phyloP scores from a whole-genome alignment of 257 asterid genomes.

The Ajuga chamaepitys region DNA sequence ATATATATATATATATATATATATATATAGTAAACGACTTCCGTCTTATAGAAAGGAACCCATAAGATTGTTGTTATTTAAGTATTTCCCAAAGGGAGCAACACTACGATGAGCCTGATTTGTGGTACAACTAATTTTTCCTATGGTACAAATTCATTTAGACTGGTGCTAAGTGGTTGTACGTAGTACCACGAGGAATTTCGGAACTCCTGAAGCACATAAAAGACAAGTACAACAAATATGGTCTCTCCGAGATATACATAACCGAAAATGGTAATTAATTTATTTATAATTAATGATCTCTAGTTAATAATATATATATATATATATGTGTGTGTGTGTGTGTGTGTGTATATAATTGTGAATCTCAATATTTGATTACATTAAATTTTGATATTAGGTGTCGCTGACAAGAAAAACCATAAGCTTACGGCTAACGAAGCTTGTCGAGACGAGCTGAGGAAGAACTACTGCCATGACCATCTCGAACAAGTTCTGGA shows the following conservation, averaged over 20 bases:
- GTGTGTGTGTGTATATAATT: no score
- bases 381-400: neutral
- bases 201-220: neutral
- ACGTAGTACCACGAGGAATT: slow-evolving; percentile 14
- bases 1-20: no score
- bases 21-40: no score
- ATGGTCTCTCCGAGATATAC: slow-evolving; percentile 13
- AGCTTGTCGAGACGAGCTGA: neutral
- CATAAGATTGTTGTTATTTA: no score
- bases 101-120: no score
- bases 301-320: neutral
- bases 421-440: neutral
- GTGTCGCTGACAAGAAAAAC: slow-evolving; percentile 1
- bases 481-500: slow-evolving; percentile 23
- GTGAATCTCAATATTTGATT: no score
- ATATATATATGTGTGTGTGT: neutral
- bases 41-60: no score
- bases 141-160: no score
- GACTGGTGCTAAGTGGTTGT: slow-evolving; percentile 1
- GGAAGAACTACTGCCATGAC: slow-evolving; percentile 4
- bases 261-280: slow-evolving; percentile 27
- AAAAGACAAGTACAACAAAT: neutral
- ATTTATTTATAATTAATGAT: no score
- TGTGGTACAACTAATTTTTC: no score
- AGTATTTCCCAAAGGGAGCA: no score